These are phyloP conservation scores for Coix lacrymajobi DNA, from an alignment of 176 grass and related monocot genomes.

Conservation along the genomic window DNA sequence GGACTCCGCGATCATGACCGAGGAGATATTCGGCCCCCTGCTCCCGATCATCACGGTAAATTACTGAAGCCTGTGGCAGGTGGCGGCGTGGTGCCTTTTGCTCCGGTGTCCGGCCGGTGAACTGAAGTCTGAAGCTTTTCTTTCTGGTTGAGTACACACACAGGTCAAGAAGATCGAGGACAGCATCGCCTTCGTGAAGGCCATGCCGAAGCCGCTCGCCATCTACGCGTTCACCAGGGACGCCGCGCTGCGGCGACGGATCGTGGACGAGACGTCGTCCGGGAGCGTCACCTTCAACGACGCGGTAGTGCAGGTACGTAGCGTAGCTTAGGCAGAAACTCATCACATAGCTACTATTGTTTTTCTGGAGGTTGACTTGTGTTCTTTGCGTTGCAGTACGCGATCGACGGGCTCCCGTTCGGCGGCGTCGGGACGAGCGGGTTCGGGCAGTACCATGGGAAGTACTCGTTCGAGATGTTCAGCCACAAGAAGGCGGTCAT, in stretches of 20 bases:
- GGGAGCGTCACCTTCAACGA: constrained; percentile 83
- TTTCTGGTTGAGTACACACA: not conserved
- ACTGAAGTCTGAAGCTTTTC: not conserved
- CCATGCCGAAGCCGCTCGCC: constrained; percentile 67
- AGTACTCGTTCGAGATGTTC: constrained; percentile 92
- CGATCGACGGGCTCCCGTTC: constrained; percentile 68
- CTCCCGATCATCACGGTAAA: constrained; percentile 91
- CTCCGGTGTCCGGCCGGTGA: not conserved
- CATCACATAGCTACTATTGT: not conserved
- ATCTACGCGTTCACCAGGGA: constrained; percentile 79
- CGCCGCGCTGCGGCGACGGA: constrained; percentile 34
- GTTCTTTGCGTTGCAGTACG: constrained; percentile 34
- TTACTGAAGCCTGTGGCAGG: not conserved
- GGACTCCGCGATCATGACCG: constrained; percentile 83
- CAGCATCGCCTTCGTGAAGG: constrained; percentile 63
- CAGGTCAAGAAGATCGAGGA: constrained; percentile 90
- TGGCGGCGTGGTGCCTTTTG: not conserved
- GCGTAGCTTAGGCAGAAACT: not conserved
- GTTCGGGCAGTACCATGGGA: constrained; percentile 88
- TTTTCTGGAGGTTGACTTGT: not conserved
- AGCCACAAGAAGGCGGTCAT: constrained; percentile 78
- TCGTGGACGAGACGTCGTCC: constrained; percentile 78
- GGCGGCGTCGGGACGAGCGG: constrained; percentile 85
- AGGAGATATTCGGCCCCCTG: constrained; percentile 92
- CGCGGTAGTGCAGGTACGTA: constrained; percentile 71